These are phyloP conservation scores for Colletotrichum paranaense DNA, from an alignment of 2,329 filamentous ascomycete genomes.

Conservation along the genomic window DNA sequence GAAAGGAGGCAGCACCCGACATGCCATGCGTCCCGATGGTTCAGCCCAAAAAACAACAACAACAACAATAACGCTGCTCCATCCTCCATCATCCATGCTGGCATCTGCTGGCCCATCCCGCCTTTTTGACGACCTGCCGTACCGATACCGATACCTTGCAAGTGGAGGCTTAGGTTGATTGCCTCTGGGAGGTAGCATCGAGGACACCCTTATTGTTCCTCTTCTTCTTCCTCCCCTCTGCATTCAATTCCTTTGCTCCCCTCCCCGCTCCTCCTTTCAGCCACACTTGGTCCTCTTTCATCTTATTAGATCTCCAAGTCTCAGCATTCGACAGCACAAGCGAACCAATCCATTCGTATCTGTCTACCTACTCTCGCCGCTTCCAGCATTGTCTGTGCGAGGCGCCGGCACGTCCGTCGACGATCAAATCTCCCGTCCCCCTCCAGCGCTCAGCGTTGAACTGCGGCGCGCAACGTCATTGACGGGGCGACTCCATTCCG, in stretches of 20 bases:
- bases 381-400: slow-evolving; percentile 26
- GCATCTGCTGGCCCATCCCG: slow-evolving; percentile 6
- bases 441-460: background rate
- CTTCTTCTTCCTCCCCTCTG: background rate
- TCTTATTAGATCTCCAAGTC: background rate
- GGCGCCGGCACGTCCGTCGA: slow-evolving; percentile 15
- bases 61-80: slow-evolving; percentile 6
- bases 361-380: background rate
- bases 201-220: background rate
- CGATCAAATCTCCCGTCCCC: slow-evolving; percentile 23
- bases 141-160: background rate
- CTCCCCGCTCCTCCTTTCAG: background rate
- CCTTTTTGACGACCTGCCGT: background rate
- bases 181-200: background rate
- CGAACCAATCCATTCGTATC: background rate
- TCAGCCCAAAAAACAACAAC: background rate
- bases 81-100: no score
- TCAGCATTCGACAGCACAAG: background rate
- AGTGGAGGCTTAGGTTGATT: no score
- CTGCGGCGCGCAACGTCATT: slow-evolving; percentile 31
- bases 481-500: slow-evolving; percentile 35
- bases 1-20: slow-evolving; percentile 33
- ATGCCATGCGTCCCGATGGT: slow-evolving; percentile 20
- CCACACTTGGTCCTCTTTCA: background rate
- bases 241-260: background rate